These are phyloP conservation scores for Amanita phalloides DNA, from an alignment of 768 basidiomycete species.

Conservation along the genomic window DNA sequence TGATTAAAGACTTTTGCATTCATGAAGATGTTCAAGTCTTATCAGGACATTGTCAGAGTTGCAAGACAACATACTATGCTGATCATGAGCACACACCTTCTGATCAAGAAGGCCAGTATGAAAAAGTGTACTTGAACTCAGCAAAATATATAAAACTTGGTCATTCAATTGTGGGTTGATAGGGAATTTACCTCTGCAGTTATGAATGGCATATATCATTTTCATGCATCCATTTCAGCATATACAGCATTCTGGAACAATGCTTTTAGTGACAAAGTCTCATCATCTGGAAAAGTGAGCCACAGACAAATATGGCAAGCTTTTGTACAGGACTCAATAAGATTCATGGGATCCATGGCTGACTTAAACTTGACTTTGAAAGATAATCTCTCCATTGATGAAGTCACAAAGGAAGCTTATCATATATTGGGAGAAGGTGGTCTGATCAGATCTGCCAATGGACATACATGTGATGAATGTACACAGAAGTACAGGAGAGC, in stretches of 20 bases:
- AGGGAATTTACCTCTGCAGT: background rate
- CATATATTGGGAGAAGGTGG: too few species aligned
- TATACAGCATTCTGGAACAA: too few species aligned
- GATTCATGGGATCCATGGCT: too few species aligned
- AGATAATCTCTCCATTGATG: too few species aligned
- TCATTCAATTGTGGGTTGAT: too few species aligned
- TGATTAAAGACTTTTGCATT: background rate
- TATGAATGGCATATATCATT: background rate
- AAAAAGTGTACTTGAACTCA: conserved; percentile 1
- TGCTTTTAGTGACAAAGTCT: too few species aligned
- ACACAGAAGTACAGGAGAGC: background rate
- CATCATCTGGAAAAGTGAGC: background rate
- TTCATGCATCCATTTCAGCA: background rate
- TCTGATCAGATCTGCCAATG: too few species aligned
- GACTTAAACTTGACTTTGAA: too few species aligned
- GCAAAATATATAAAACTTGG: conserved; percentile 4
- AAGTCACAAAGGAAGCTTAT: too few species aligned
- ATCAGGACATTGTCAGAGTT: background rate
- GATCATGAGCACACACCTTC: background rate
- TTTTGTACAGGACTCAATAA: too few species aligned
- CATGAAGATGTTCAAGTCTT: background rate
- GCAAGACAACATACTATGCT: conserved; percentile 1
- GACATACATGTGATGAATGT: background rate
- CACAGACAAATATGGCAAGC: too few species aligned
- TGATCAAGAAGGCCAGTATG: background rate